Evolutionary conservation across 2,329 filamentous ascomycete genomes (phyloP), one percentile per base, ranked within the genome.

Genomic region (Microcyclosporella mali): DNA sequence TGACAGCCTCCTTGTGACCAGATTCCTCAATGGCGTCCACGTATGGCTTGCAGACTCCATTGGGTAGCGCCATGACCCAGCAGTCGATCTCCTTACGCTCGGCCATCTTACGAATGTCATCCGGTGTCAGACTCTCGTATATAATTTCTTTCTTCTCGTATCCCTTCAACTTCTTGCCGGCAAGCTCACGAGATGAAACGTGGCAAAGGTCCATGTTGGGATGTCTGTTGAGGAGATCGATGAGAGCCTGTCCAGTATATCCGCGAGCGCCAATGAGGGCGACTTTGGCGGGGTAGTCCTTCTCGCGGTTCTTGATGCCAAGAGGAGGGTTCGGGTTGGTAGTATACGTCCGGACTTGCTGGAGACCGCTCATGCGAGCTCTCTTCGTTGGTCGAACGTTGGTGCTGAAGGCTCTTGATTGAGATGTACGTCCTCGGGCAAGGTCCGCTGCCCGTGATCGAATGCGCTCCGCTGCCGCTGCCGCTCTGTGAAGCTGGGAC

Each of bases 51-150:
- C 88, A 95, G 37, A 95, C 88, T 48, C 87, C 86, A 61, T 97
- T 98, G 33, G 90, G 92, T 21, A 97, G 79, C 28, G 92, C 92
- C 86, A 97, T 92, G 33, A 97, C 86, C 89, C 89, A 97, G 69
- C 86, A 92, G 70, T 97, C 90, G 37, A 97, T 82, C 58, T 89
- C 79, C 39, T 85, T 85, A 25, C 83, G 80, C 63, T 85, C 82
- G 50, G 92, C 86, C 78, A 97, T 87, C 45, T 81, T 77, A 50
- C 81, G 80, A 10, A 95, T 82, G 55, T 97, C 90, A 53, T 97
- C 90, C 6, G 88, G 79, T 43, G 78, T 82, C 33, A 97, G 73
- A 64, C 88, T 95, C 67, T 95, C 88, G 67, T 98, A 98, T 50
- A 81, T 87, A 55, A 98, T 86, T 48, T 94, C 81, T 51, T 85